A percentile compares a stretch with the other conserved stretches of the same genome.
Conservation (phyloP, 2,329 filamentous ascomycete genomes). For the Amylocarpus encephaloides region DNA sequence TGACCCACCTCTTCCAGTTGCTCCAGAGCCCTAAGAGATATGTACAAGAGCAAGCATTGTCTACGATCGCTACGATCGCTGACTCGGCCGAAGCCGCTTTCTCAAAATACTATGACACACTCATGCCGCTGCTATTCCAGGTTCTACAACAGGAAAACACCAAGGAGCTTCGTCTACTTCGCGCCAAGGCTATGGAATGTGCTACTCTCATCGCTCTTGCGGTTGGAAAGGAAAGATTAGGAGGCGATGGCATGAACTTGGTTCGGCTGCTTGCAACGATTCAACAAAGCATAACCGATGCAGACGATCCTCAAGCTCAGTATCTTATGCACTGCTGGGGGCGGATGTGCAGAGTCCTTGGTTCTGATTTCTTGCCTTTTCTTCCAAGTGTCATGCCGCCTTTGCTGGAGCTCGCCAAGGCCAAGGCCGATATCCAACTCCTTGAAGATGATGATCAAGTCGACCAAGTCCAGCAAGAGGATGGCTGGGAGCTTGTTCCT, state of each 20-base stretch:
- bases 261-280: conserved; percentile 84
- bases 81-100: conserved; percentile 96
- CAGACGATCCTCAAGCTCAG: conserved; percentile 92
- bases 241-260: conserved; percentile 76
- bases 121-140: conserved; percentile 92
- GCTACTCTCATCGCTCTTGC: conserved; percentile 92
- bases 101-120: conserved; percentile 85
- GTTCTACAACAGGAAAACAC: conserved; percentile 85
- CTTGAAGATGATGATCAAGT: conserved; percentile 93
- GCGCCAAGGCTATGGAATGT: conserved; percentile 98
- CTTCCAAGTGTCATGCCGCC: conserved; percentile 91
- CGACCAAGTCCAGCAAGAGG: conserved; percentile 85
- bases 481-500: conserved; percentile 95
- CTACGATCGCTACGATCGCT: conserved; percentile 97
- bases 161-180: conserved; percentile 84
- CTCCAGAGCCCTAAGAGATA: conserved; percentile 90
- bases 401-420: conserved; percentile 80
- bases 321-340: conserved; percentile 99
- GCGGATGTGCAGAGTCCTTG: conserved; percentile 93
- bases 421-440: conserved; percentile 95
- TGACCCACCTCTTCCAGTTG: conserved; percentile 79
- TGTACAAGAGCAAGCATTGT: conserved; percentile 94
- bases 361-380: conserved; percentile 85
- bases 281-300: conserved; percentile 77
- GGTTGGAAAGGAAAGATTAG: conserved; percentile 89